Evolutionary conservation across 2,329 filamentous ascomycete species (phyloP), one percentile per base, ranked within the genome.

Genomic region (Lecanicillium sp.): DNA sequence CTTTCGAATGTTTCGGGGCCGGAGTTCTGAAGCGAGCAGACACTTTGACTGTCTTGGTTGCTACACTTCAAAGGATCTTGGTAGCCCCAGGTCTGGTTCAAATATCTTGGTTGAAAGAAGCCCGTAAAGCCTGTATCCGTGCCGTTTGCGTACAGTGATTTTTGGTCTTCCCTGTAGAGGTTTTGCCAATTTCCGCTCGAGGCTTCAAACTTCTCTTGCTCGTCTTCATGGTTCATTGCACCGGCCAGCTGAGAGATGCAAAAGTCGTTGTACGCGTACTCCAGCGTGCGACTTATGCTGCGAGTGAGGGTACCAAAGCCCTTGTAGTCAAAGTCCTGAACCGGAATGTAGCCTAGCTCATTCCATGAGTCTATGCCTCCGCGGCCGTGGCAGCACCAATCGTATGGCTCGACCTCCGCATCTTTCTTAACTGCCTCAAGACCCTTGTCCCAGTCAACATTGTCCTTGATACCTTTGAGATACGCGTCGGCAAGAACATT

Each of bases 181-280:
- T 84, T 84, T 43, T 67, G 62, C 83, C 83, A 88, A 53, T 85
- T 81, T 1, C 62, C 63, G 37, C 78, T 75, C 1, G 77, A 72
- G 1, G 57, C 56, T 1, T 73, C 52, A 43, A 86, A 87, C 51
- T 73, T 80, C 36, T 73, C 65, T 17, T 68, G 64, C 35, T 84
- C 81, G 0, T 54, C 59, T 3, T 64, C 62, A 11, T 73, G 66
- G 2, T 74, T 75, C 29, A 84, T 54, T 0, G 61, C 65, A 9
- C 67, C 65, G 1, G 81, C 81, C 40, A 87, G 73, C 33, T 77
- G 65, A 1, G 77, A 67, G 40, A 85, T 79, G 46, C 75, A 78
- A 49, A 77, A 89, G 59, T 88, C 84, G 46, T 88, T 78, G 57
- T 88, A 88, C 6, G 80, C 76, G 54, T 89, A 89, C 55, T 88